phyloP scores from a whole-genome alignment of 225 moss, liverwort and hornwort genomes.

The Rhytidiadelphus loreus region DNA sequence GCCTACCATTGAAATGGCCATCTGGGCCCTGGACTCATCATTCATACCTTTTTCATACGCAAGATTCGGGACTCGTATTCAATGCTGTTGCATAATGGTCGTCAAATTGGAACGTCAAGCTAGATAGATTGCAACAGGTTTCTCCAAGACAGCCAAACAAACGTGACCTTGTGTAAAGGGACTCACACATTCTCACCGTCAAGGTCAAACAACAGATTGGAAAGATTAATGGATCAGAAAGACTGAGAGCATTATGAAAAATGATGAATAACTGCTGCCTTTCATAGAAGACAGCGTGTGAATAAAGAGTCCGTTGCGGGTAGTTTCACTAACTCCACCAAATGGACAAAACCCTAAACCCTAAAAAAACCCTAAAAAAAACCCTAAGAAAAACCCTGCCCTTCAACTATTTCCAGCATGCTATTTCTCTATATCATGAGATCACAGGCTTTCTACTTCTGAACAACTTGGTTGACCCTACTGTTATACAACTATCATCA shows the following conservation, averaged over 20 bases:
- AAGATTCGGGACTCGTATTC: neutral
- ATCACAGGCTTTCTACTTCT: neutral
- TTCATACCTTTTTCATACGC: neutral
- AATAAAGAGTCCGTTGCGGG: neutral
- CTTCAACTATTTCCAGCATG: neutral
- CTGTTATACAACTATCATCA: neutral
- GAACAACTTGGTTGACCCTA: neutral
- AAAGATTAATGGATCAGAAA: neutral
- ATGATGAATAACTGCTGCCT: neutral
- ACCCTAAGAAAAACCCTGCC: no score
- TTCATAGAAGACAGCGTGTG: neutral
- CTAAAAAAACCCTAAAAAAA: neutral
- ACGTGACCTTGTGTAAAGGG: neutral
- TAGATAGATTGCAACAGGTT: neutral
- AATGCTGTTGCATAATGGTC: neutral
- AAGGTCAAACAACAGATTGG: neutral
- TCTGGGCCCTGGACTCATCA: neutral
- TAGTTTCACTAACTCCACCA: neutral
- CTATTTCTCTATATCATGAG: neutral
- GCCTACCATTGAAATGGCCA: neutral
- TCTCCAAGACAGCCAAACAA: neutral
- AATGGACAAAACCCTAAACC: neutral
- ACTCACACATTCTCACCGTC: neutral
- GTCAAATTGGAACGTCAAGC: neutral
- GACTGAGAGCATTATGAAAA: neutral